Conservation (phyloP, 768 basidiomycete genomes). For the Termitomyces heimii region DNA sequence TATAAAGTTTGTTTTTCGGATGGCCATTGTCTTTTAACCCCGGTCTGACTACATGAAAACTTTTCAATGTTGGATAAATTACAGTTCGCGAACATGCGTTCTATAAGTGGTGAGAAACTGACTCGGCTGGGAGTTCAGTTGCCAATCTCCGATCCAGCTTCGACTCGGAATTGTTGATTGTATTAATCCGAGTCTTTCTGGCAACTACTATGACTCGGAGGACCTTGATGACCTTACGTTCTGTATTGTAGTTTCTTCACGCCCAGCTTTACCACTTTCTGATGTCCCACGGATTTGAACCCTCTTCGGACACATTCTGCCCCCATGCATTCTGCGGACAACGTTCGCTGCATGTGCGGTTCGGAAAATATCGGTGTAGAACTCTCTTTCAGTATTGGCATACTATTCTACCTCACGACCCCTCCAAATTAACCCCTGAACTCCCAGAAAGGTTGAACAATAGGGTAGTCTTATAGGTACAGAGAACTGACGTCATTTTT, state of each 20-base stretch:
- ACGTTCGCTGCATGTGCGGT: slow-evolving; percentile 5
- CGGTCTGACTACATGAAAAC: not conserved
- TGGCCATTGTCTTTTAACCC: too few species aligned
- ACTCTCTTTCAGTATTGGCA: slow-evolving; percentile 8
- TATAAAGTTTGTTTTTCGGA: too few species aligned
- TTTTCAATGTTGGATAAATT: not conserved
- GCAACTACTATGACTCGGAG: not conserved
- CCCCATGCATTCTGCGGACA: slow-evolving; percentile 2
- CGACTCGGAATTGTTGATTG: slow-evolving; percentile 2
- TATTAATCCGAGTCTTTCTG: not conserved
- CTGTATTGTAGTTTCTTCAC: not conserved
- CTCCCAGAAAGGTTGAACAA: slow-evolving; percentile 1
- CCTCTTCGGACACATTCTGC: not conserved
- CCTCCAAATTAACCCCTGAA: not conserved
- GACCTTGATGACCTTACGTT: slow-evolving; percentile 1
- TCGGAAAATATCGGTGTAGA: slow-evolving; percentile 12
- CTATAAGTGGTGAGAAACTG: not conserved
- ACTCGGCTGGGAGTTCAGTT: not conserved
- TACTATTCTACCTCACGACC: slow-evolving; percentile 5
- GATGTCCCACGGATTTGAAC: slow-evolving; percentile 7
- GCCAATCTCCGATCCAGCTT: slow-evolving; percentile 2
- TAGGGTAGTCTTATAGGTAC: not conserved
- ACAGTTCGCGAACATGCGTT: not conserved
- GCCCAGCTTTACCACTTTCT: slow-evolving; percentile 1
- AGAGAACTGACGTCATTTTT: slow-evolving; percentile 7